Evolutionary conservation across 2,329 filamentous ascomycete species (phyloP).

Genomic region (Penicillium sp.): DNA sequence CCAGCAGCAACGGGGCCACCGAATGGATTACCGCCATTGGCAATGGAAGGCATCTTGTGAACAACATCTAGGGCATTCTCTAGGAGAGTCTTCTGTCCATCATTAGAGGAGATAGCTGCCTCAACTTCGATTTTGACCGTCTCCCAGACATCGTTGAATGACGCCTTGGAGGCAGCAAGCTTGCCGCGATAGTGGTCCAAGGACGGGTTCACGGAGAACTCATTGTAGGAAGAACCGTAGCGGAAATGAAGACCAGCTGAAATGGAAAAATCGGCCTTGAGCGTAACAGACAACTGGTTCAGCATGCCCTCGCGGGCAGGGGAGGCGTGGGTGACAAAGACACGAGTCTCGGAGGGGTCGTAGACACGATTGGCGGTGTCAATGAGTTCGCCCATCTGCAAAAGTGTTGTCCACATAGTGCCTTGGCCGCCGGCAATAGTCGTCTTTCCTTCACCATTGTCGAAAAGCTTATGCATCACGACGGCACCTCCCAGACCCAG

Average conservation of each 20-base stretch:
- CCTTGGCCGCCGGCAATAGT: constrained; percentile 98
- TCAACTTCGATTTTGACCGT: constrained; percentile 96
- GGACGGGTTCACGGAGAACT: constrained; percentile 98
- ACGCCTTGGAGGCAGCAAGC: constrained; percentile 94
- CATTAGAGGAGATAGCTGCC: constrained; percentile 88
- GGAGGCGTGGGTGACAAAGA: constrained; percentile 96
- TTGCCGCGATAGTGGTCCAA: constrained; percentile 98
- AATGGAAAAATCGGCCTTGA: constrained; percentile 97
- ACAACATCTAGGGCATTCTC: constrained; percentile 90
- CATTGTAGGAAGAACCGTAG: constrained; percentile 98
- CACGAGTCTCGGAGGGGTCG: constrained; percentile 92
- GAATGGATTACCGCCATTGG: constrained; percentile 94
- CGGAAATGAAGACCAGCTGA: constrained; percentile 97
- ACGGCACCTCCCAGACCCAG: constrained; percentile 93
- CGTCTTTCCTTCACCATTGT: constrained; percentile 95
- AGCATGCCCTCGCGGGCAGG: constrained; percentile 93
- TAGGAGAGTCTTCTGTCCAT: constrained; percentile 87
- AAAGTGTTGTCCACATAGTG: constrained; percentile 98
- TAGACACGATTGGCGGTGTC: constrained; percentile 98
- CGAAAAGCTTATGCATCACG: constrained; percentile 99
- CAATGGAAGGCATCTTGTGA: constrained; percentile 95
- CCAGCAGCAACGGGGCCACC: constrained; percentile 76
- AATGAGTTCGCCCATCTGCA: constrained; percentile 97
- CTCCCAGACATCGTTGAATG: constrained; percentile 99
- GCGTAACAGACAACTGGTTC: constrained; percentile 93